Base-by-base conservation (phyloP, 208 protist genomes). In the Trypanosoma conorhini region DNA sequence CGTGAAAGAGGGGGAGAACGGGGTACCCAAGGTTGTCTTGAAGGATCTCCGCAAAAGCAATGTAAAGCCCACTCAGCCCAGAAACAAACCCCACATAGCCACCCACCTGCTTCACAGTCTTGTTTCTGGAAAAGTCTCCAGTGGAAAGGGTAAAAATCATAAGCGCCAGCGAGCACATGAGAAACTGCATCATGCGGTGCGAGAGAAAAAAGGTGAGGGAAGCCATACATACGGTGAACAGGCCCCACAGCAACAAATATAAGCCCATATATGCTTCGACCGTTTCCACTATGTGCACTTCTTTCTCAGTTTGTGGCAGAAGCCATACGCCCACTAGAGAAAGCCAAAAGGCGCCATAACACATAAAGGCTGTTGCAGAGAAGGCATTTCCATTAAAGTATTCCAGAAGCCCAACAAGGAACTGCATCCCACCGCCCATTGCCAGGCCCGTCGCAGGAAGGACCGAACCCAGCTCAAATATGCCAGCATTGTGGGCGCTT, bases 161-260 rank as follows among this genome's bases (percentile, higher is more conserved):
- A 10, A 51, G 21, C 3, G 21, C 13, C 13, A 51, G 13, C 46
- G 21, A 51, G 15, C 3, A 15, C 10, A 65, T 51, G 38, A 65
- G 35, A n/a, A 51, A 8, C 28, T 52, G 60, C 60, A 51, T 33
- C n/a, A 65, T 22, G 13, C 35, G 42, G 52, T 65, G 30, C 9
- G 38, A 8, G 31, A 4, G 58, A 54, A 69, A 60, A 30, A 51
- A 58, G 3, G 64, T 58, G 8, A 69, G 10, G 3, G 58, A 30
- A 19, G 33, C 30, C 72, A 77, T 50, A 46, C 50, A 52, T 8
- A 21, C 2, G 21, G 66, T 73, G 38, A 67, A 73, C 31, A 77
- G 10, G 19, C 65, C 66, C 72, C 72, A 77, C 1, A 74, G 44
- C 9, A 77, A 38, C 5, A 74, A 40, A 62, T 74, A 77, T 19